phyloP scores from a whole-genome alignment of 257 asterid genomes.

The Jacaranda copaia region DNA sequence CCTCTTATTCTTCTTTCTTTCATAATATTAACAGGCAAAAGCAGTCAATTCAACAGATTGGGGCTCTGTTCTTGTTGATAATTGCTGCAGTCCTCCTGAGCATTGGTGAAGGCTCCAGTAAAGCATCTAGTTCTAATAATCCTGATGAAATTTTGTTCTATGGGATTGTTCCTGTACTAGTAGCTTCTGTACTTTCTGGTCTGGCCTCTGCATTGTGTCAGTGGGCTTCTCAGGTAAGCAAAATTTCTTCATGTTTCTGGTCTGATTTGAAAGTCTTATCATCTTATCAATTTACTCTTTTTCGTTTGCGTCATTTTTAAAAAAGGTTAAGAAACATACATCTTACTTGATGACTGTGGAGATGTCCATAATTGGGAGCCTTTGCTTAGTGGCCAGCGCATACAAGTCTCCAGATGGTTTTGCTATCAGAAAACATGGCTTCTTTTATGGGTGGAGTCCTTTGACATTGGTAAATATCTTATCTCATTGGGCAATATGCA shows the following conservation, averaged over 20 bases:
- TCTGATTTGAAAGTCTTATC: slow-evolving; percentile 12
- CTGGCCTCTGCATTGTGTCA: slow-evolving; percentile 97
- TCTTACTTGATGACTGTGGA: slow-evolving; percentile 97
- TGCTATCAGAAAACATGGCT: slow-evolving; percentile 75
- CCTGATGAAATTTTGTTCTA: slow-evolving; percentile 77
- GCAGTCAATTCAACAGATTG: slow-evolving; percentile 90
- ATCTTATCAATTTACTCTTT: slow-evolving; percentile 28
- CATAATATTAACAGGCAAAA: slow-evolving; percentile 63
- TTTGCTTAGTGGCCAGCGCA: slow-evolving; percentile 87
- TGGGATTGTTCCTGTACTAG: slow-evolving; percentile 87
- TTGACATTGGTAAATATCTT: slow-evolving; percentile 69
- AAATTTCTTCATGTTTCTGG: slow-evolving; percentile 30
- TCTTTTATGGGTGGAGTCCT: slow-evolving; percentile 93
- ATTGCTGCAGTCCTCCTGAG: slow-evolving; percentile 89
- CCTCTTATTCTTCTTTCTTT: slow-evolving; percentile 26
- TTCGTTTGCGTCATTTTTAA: slow-evolving; percentile 15
- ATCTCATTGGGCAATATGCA: slow-evolving; percentile 4
- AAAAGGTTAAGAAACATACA: slow-evolving; percentile 85
- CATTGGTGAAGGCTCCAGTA: slow-evolving; percentile 93
- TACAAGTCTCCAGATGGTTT: slow-evolving; percentile 92
- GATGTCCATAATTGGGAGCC: slow-evolving; percentile 94
- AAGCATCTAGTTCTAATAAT: slow-evolving; percentile 60
- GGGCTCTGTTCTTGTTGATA: slow-evolving; percentile 91
- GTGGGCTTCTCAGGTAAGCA: slow-evolving; percentile 95
- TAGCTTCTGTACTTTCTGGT: slow-evolving; percentile 97